Evolutionary conservation across 208 protist genomes (phyloP).

Genomic region (Leishmania major): DNA sequence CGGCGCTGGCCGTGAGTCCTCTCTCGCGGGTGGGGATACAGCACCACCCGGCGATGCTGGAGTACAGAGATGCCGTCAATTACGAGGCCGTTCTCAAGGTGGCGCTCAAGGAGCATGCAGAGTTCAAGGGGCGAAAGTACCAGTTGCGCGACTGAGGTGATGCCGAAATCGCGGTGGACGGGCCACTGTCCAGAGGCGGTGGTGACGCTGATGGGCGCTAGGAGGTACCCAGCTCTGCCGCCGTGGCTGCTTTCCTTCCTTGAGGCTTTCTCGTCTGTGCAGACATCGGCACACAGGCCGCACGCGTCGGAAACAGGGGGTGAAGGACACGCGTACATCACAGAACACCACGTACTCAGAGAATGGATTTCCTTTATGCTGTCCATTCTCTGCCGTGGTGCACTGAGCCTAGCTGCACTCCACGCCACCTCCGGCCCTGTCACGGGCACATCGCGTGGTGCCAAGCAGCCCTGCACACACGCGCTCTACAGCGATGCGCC

Average conservation of each 20-base stretch:
- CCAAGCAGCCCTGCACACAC: background rate
- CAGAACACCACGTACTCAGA: background rate
- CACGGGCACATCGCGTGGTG: background rate
- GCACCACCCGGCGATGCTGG: slow-evolving; percentile 37
- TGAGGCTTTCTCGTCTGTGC: background rate
- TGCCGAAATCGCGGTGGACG: too few species aligned
- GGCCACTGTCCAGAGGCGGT: background rate
- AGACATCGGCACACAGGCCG: background rate
- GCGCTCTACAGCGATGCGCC: background rate
- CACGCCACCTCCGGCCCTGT: background rate
- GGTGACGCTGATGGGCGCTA: background rate
- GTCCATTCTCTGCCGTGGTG: background rate
- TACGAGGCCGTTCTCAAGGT: slow-evolving; percentile 66
- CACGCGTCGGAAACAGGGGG: background rate
- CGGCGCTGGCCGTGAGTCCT: slow-evolving; percentile 37
- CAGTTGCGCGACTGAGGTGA: slow-evolving; percentile 43
- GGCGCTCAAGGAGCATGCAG: slow-evolving; percentile 53
- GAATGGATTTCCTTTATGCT: background rate
- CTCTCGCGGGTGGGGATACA: slow-evolving; percentile 46
- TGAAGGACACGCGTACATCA: background rate
- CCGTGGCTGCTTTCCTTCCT: background rate
- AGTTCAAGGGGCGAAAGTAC: slow-evolving; percentile 69
- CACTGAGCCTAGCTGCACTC: background rate
- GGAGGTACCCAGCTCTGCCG: background rate
- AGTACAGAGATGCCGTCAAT: slow-evolving; percentile 32